Conservation (phyloP, 768 basidiomycete species). For the Mycena alexandri region DNA sequence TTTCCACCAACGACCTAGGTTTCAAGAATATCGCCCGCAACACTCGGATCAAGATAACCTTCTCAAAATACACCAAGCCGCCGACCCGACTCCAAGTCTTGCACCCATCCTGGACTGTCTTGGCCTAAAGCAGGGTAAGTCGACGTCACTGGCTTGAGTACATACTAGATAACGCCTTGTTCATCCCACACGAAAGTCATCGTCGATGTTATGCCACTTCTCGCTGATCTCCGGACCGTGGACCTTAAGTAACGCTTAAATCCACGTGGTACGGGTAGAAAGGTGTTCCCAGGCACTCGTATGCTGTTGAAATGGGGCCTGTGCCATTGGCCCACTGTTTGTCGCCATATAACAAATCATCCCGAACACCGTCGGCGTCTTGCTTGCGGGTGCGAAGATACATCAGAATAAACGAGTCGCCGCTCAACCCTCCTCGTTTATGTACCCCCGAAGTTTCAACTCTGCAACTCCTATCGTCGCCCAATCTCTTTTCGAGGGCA, state of each 20-base stretch:
- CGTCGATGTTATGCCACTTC: background rate
- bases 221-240: constrained; percentile 23
- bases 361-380: constrained; percentile 13
- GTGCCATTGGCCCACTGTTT: constrained; percentile 23
- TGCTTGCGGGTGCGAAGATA: constrained; percentile 6
- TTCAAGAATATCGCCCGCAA: constrained; percentile 22
- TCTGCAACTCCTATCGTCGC: background rate
- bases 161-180: constrained; percentile 5
- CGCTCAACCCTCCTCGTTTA: background rate
- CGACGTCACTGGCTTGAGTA: constrained; percentile 7
- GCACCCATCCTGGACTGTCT: background rate
- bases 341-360: constrained; percentile 14
- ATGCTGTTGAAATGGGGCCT: constrained; percentile 9
- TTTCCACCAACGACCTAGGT: constrained; percentile 15
- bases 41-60: background rate
- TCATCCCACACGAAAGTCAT: constrained; percentile 6
- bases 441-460: background rate
- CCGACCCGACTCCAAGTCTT: background rate
- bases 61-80: background rate
- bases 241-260: constrained; percentile 12
- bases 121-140: background rate
- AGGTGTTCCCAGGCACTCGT: constrained; percentile 12
- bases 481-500: background rate
- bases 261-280: constrained; percentile 28
- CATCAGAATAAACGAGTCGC: constrained; percentile 1